Base-by-base conservation (phyloP, 2,329 filamentous ascomycete genomes). In the Talaromyces sp. region DNA sequence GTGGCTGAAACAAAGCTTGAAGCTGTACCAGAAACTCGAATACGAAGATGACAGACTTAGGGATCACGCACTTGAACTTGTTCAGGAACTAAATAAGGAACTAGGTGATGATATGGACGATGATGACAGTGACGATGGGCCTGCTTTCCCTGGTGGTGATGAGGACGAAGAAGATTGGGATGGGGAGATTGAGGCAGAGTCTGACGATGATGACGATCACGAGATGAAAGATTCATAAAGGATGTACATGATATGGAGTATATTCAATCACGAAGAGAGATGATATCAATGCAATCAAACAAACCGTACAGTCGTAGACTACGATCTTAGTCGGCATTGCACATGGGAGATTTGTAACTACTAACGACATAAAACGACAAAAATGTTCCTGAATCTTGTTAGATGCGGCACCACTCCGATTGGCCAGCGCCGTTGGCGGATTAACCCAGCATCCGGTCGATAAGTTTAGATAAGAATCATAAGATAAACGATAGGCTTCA, bases 1-100 rank as follows among this genome's bases (percentile, higher is more conserved):
- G 67, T 96, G 92, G 90, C 79, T 97, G 48, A 85, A 84, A 58
- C 89, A 89, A 67, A 89, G 90, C 68, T 78, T 95, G 63, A 86
- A 86, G 69, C 81, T 96, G n/a, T 97, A 89, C 71, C 77, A 84
- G 39, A 70, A 83, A 66, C 82, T 94, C 65, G 86, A 93, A 54
- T 97, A 97, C 70, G 92, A 78, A 56, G 77, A 80, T 62, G 76
- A 77, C 21, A 71, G 68, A 55, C 67, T 80, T 31, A 72, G 70
- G 45, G 73, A 77, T 22, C 76, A 80, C 62, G 74, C 74, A 10
- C 48, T 71, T 40, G 77, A 79, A 56, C 66, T 79, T 50, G 71
- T 77, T 3, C 67, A 73, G 40, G 79, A 77, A 56, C 83, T 91
- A 59, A 84, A 82, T 63, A 78, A 81, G 59, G 85, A 85, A 66